These are phyloP conservation scores for Zoysia matrella DNA, from an alignment of 202 grass and related monocot species.

Conservation along the genomic window DNA sequence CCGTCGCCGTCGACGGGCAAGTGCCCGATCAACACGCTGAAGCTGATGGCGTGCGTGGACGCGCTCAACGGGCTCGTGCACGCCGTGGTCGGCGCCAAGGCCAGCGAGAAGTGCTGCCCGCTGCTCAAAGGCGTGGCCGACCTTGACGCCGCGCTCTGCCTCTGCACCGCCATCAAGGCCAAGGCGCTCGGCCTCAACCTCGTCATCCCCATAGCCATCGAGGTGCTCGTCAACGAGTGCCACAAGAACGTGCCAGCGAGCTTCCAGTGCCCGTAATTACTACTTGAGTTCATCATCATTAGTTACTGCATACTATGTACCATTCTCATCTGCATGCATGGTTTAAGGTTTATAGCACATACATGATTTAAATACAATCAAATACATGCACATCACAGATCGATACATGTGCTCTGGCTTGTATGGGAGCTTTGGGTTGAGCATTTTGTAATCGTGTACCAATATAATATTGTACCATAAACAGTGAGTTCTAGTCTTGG, in stretches of 20 bases:
- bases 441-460: conserved; percentile 37
- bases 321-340: conserved; percentile 12
- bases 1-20: conserved; percentile 42
- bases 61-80: conserved; percentile 70
- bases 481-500: conserved; percentile 8
- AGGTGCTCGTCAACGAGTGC: conserved; percentile 81
- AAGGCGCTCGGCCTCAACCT: conserved; percentile 56
- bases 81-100: conserved; percentile 45
- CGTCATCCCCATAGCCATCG: conserved; percentile 72
- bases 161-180: conserved; percentile 84
- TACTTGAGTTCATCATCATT: too few relatives aligned
- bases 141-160: conserved; percentile 90
- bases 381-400: conserved; percentile 17
- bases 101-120: conserved; percentile 63
- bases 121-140: conserved; percentile 69
- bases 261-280: conserved; percentile 62
- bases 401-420: conserved; percentile 18
- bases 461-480: conserved; percentile 11
- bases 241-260: conserved; percentile 74
- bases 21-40: conserved; percentile 81
- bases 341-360: background rate
- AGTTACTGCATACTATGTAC: too few relatives aligned
- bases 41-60: conserved; percentile 84
- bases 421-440: conserved; percentile 9
- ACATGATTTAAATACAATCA: background rate